These are phyloP conservation scores for Pulveroboletus ravenelii DNA, from an alignment of 768 basidiomycete genomes.

Conservation along the genomic window DNA sequence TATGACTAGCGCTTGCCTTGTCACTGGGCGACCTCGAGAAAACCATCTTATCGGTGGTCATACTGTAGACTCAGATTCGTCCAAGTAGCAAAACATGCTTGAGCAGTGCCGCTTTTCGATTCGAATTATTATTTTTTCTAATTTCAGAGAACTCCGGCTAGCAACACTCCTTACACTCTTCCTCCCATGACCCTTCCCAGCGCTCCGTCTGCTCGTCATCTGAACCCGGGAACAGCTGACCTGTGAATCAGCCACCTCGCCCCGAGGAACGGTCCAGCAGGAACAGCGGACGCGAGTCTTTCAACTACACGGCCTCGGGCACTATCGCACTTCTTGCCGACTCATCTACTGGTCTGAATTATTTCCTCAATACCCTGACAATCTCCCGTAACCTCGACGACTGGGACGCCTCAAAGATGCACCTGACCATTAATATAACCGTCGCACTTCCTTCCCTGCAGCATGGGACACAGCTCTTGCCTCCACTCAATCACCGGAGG, in stretches of 20 bases:
- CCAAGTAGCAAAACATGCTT: conserved; percentile 7
- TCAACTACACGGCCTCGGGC: background rate
- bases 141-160: conserved; percentile 29
- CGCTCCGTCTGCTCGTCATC: conserved; percentile 8
- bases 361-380: background rate
- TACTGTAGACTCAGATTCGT: background rate
- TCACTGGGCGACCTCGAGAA: background rate
- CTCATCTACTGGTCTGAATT: conserved; percentile 1
- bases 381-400: conserved; percentile 1
- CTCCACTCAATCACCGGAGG: conserved; percentile 25
- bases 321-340: conserved; percentile 9
- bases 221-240: conserved; percentile 6
- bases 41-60: background rate
- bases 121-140: conserved; percentile 29
- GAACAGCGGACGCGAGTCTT: background rate
- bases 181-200: conserved; percentile 19
- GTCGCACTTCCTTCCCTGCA: conserved; percentile 15
- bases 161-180: conserved; percentile 26
- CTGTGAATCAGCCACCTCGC: background rate
- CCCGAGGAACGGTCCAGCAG: conserved; percentile 1
- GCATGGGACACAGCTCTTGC: conserved; percentile 11
- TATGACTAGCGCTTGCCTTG: background rate
- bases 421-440: conserved; percentile 20
- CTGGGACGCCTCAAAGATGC: conserved; percentile 8
- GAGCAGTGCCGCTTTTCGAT: conserved; percentile 20